Percentiles rank a stretch among this genome's conserved stretches.
Evolutionary conservation across 306 rosid genomes (phyloP).

Genomic region (Hippophae rhamnoides): DNA sequence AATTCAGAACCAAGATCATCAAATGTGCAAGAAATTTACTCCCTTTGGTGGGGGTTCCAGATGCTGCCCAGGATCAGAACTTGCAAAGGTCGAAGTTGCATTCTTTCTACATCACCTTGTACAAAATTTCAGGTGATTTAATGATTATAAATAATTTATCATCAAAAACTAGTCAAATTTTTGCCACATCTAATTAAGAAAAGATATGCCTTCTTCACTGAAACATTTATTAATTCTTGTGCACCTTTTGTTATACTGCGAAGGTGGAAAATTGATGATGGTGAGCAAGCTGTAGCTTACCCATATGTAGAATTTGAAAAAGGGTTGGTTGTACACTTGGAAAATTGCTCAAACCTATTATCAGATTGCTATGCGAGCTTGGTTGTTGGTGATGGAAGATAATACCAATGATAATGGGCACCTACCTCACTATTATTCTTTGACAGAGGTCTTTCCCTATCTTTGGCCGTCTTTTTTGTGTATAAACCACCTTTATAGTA

Average conservation of each 20-base stretch:
- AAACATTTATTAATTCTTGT: neutral
- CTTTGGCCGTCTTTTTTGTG: too few species aligned
- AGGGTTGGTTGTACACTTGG: conserved; percentile 18
- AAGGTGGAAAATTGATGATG: conserved; percentile 29
- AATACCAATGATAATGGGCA: too few species aligned
- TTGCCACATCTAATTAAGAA: too few species aligned
- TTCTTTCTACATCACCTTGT: conserved; percentile 34
- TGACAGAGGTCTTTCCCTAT: too few species aligned
- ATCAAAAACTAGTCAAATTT: too few species aligned
- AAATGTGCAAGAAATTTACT: conserved; percentile 24
- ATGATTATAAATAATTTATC: neutral
- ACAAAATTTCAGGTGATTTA: conserved; percentile 21
- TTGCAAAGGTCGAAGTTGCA: conserved; percentile 28
- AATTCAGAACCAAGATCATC: conserved; percentile 18
- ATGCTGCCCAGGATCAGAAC: conserved; percentile 31
- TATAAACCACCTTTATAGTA: too few species aligned
- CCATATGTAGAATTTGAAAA: conserved; percentile 30
- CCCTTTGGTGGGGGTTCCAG: conserved; percentile 36
- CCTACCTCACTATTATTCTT: too few species aligned
- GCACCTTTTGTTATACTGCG: neutral
- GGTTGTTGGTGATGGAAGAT: too few species aligned
- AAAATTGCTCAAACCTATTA: conserved; percentile 12
- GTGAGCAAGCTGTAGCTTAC: conserved; percentile 22
- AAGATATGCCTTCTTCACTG: too few species aligned
- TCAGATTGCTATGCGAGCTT: too few species aligned